Evolutionary conservation across 441 rosid species (phyloP).

Genomic region (Flueggea neowawraea): DNA sequence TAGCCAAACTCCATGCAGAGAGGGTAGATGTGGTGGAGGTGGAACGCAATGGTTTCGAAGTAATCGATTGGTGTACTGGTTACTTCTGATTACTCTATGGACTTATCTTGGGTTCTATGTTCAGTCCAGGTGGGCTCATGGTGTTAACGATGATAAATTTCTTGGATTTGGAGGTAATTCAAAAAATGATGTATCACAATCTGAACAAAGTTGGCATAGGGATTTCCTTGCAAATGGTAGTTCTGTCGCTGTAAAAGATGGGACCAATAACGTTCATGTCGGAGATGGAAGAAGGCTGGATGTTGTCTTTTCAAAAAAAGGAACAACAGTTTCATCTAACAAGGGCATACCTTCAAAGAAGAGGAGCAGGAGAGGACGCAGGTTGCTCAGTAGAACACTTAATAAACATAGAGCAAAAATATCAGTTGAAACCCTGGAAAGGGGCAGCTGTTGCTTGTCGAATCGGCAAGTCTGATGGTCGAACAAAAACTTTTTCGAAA

Average conservation of each 20-base stretch:
- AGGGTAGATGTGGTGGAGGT: slow-evolving; percentile 56
- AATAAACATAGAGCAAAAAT: slow-evolving; percentile 36
- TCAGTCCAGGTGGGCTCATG: slow-evolving; percentile 98
- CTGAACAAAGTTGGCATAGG: slow-evolving; percentile 30
- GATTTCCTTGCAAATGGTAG: slow-evolving; percentile 55
- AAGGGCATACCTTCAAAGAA: slow-evolving; percentile 36
- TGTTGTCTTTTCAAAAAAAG: slow-evolving; percentile 56
- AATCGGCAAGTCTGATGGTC: slow-evolving; percentile 48
- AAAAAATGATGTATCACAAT: slow-evolving; percentile 26
- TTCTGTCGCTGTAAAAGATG: slow-evolving; percentile 36
- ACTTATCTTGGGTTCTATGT: slow-evolving; percentile 91
- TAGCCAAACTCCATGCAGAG: slow-evolving; percentile 79
- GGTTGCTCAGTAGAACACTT: slow-evolving; percentile 37
- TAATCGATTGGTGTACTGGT: slow-evolving; percentile 71
- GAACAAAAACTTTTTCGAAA: slow-evolving; percentile 34
- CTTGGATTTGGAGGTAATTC: slow-evolving; percentile 60
- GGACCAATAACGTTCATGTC: slow-evolving; percentile 27
- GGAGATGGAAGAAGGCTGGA: slow-evolving; percentile 37
- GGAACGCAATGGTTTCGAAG: slow-evolving; percentile 72
- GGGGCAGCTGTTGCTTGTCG: slow-evolving; percentile 90
- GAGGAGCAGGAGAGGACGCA: slow-evolving; percentile 50
- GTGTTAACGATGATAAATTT: slow-evolving; percentile 63
- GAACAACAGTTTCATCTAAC: slow-evolving; percentile 28
- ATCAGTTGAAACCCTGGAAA: slow-evolving; percentile 66
- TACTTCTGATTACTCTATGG: slow-evolving; percentile 91